A percentile compares a stretch with the other conserved stretches of the same genome.
phyloP scores from a whole-genome alignment of 495 filamentous ascomycete species.

The Talaromyces ruber region DNA sequence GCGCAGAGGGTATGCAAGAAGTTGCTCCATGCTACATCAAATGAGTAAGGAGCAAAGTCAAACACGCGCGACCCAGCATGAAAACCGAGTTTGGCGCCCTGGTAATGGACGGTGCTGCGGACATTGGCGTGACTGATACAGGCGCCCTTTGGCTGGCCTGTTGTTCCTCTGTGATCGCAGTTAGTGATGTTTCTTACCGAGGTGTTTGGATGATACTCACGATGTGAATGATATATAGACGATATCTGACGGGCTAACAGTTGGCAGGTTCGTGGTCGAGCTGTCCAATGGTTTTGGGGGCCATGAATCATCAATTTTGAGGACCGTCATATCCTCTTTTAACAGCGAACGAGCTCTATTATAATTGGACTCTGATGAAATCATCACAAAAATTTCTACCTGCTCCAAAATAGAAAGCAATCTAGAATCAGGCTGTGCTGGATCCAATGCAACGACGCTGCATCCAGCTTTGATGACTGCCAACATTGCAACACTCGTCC shows the following conservation, averaged over 20 bases:
- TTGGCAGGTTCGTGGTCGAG: not conserved
- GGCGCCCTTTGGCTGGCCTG: not conserved
- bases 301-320: not conserved
- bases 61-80: not conserved
- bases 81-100: not conserved
- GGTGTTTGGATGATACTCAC: not conserved
- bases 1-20: not conserved
- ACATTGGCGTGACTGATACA: not conserved
- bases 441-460: not conserved
- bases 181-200: not conserved
- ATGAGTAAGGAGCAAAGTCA: not conserved
- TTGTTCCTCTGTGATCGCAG: not conserved
- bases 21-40: not conserved
- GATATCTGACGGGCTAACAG: not conserved
- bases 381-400: not conserved
- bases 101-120: not conserved
- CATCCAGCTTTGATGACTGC: not conserved
- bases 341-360: not conserved
- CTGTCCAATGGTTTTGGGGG: not conserved
- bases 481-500: not conserved
- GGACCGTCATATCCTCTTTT: not conserved
- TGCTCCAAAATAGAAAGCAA: not conserved
- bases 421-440: not conserved
- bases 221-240: not conserved
- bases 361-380: not conserved